A percentile compares a stretch with the other conserved stretches of the same genome.
Conservation (phyloP, 768 basidiomycete genomes). For the Sarcomyxa edulis region DNA sequence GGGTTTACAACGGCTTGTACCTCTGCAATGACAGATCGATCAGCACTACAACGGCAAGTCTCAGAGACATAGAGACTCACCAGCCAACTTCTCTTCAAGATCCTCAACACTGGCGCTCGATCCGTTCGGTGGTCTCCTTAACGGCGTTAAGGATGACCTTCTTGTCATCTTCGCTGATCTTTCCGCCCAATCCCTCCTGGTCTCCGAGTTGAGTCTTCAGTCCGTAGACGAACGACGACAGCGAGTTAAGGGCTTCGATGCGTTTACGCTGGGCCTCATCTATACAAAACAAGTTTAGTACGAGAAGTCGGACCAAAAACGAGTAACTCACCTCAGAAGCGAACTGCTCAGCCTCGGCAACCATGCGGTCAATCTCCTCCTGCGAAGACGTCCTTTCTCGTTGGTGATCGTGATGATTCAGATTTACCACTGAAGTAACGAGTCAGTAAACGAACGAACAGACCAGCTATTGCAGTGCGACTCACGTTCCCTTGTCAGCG, state of each 20-base stretch:
- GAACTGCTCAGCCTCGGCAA: conserved; percentile 89
- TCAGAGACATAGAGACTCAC: conserved; percentile 21
- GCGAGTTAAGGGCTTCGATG: conserved; percentile 78
- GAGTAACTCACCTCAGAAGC: conserved; percentile 60
- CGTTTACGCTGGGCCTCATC: conserved; percentile 78
- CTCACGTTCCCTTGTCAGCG: conserved; percentile 89
- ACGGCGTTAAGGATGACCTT: conserved; percentile 73
- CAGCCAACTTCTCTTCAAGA: conserved; percentile 83
- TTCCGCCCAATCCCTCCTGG: conserved; percentile 87
- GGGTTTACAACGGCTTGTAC: conserved; percentile 75
- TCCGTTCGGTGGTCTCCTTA: conserved; percentile 84
- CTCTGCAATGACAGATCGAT: conserved; percentile 29
- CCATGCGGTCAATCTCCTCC: conserved; percentile 95
- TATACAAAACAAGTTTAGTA: too few species aligned
- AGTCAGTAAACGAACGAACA: background rate
- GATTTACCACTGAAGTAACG: conserved; percentile 63
- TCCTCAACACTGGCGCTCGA: conserved; percentile 76
- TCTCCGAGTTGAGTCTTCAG: conserved; percentile 86
- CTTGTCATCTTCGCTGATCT: conserved; percentile 77
- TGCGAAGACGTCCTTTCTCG: conserved; percentile 90
- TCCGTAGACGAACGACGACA: conserved; percentile 80
- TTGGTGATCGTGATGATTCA: conserved; percentile 92
- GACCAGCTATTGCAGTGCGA: conserved; percentile 9
- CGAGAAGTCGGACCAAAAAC: too few species aligned
- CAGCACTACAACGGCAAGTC: background rate